These are phyloP conservation scores for Pseudopyricularia javanii DNA, from an alignment of 2,329 filamentous ascomycete genomes.

Conservation along the genomic window DNA sequence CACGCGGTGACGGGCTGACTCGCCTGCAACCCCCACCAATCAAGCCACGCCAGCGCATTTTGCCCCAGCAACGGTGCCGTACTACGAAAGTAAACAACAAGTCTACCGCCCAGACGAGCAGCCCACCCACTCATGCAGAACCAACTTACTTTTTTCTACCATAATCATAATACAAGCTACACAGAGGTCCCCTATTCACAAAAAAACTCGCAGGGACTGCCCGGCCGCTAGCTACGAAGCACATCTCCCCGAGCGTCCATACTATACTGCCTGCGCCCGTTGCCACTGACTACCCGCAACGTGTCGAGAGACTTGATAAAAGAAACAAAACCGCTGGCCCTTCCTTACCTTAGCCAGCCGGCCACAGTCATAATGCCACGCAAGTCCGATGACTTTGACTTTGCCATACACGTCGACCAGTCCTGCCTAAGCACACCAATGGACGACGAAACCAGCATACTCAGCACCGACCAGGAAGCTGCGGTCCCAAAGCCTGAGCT, in stretches of 20 bases:
- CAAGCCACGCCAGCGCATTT: neutral
- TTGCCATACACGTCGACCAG: conserved; percentile 34
- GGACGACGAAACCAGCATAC: conserved; percentile 18
- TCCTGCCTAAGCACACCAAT: conserved; percentile 29
- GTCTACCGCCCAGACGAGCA: too few species aligned
- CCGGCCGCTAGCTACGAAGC: too few species aligned
- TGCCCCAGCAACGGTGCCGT: neutral
- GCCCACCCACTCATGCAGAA: too few species aligned
- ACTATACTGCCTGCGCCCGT: neutral
- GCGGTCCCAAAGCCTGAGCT: neutral
- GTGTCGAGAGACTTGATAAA: neutral
- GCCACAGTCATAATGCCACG: conserved; percentile 10
- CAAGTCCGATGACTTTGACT: conserved; percentile 22
- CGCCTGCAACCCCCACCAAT: neutral
- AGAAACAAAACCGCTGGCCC: neutral
- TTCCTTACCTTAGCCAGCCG: neutral
- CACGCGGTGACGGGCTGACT: neutral
- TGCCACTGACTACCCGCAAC: neutral
- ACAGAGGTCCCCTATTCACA: too few species aligned
- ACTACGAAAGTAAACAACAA: neutral
- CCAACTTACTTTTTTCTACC: too few species aligned
- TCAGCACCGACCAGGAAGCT: conserved; percentile 7
- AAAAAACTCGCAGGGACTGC: too few species aligned
- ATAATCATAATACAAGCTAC: too few species aligned
- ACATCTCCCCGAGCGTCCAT: neutral